Base-by-base conservation (phyloP, 345 rosid species). In the Linum tenue region DNA sequence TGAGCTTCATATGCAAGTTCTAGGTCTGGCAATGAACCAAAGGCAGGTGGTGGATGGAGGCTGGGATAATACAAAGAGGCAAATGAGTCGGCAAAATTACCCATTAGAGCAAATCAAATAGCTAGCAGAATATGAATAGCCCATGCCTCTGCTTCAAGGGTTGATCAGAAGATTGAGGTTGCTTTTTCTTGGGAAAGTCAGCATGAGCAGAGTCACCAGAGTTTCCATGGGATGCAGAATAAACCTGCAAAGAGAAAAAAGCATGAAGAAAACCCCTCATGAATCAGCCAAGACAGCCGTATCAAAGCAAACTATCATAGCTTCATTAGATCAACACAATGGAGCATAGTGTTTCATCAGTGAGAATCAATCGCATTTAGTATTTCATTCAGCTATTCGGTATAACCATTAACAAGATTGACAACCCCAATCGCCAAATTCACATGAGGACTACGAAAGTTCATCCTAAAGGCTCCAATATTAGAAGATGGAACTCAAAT, bases 11-110 rank as follows among this genome's bases (percentile, higher is more conserved):
- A 39, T 36, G 39, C 40, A 59, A 67, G 64, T 72, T 71, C 78
- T 35, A 66, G 57, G 66, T 79, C 78, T 62, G 80, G 56, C 51
- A 77, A 72, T 51, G 77, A 69, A 67, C 84, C 83, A 64, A 81
- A 82, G 75, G 85, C 80, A 44, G 89, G 78, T 7, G 79, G 78
- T 56, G 85, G 84, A 72, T 80, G 80, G 57, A 63, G 65, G 63
- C 84, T 83, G 82, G 39, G 56, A 37, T 44, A 14, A 55, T 50
- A 62, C 12, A 60, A 56, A 58, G 62, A 48, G 65, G 51, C 31
- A 58, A 67, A 37, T 6, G 12, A 57, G 40, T 51, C 43, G 50
- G 59, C 14, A 67, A 62, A 11, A 3, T 59, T 22, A 22, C 55
- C 37, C 41, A 40, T 5, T 57, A 35, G 43, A 50, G 51, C 7